Evolutionary conservation across 1,284 basidiomycete species (phyloP), one percentile per base, ranked within the genome.

Genomic region (Porodaedalea pini): DNA sequence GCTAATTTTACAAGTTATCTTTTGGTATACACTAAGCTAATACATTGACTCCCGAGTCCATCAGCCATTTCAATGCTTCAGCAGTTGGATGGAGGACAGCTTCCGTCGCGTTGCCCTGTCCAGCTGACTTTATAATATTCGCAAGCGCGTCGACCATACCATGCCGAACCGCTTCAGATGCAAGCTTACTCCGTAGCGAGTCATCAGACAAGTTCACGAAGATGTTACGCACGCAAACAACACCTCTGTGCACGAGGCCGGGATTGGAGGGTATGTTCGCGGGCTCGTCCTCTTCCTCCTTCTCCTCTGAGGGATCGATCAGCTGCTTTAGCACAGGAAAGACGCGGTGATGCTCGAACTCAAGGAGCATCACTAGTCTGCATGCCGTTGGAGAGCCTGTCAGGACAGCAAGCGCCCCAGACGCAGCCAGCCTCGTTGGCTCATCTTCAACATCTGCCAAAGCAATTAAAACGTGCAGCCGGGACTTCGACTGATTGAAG

Each of bases 391-490:
- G 75, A 1, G 85, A 80, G n/a, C 74, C 72, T 1, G 87, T 88
- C 54, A 97, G 71, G 40, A 85, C 86, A 2, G 94, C 92, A 39
- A 97, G 74, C 2, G 92, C 88, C 7, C 93, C 94, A 0, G 90
- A 85, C 0, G 93, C 90, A 7, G 94, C 94, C 4, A 91, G 71
- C 36, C 90, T 81, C 1, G 94, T 97, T 2, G 82, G 80, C 3
- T 86, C 56, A 72, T 98, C 94, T 40, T 93, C 86, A 4, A 91
- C 83, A 62, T 94, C 88, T 2, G 88, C 87, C 47, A 98, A 73
- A 4, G 93, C 92, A 25, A 94, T 69, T n/a, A 97, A 71, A 37
- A 97, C 75, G 56, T 92, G 88, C 1, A 97, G 72, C 66, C 86
- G 87, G 8, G 88, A 86, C 62, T 77, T 81, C 0, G 75, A 71